Evolutionary conservation across 371 early-diverging fungal genomes (phyloP).

Genomic region (Mucor lusitanicus): DNA sequence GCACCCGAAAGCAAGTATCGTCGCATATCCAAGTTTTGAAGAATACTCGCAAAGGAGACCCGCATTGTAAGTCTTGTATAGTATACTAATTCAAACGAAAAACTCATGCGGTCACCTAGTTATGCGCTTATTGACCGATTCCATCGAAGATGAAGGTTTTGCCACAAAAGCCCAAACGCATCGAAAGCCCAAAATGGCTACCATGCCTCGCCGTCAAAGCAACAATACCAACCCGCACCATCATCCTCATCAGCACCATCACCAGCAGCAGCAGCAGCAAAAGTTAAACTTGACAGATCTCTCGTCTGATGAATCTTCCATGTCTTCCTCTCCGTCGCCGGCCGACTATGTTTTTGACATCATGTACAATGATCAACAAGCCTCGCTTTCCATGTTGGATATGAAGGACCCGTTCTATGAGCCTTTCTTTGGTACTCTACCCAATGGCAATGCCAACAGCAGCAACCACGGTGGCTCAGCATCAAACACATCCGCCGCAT

Average conservation of each 20-base stretch:
- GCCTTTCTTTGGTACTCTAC: conserved; percentile 16
- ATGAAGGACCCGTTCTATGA: conserved; percentile 30
- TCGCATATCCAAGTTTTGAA: conserved; percentile 80
- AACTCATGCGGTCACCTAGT: conserved; percentile 27
- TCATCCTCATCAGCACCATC: too few relatives aligned
- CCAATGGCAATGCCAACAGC: neutral
- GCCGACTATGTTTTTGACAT: conserved; percentile 52
- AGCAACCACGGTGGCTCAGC: neutral
- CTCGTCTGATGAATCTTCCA: conserved; percentile 52
- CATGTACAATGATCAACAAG: conserved; percentile 36
- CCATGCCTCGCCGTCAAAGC: neutral
- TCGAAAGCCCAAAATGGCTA: conserved; percentile 4
- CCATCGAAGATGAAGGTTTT: conserved; percentile 36
- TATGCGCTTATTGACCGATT: conserved; percentile 58
- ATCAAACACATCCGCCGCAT: neutral
- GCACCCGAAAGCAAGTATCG: conserved; percentile 77
- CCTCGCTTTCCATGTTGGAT: conserved; percentile 29
- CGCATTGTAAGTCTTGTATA: conserved; percentile 47
- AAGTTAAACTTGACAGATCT: conserved; percentile 3
- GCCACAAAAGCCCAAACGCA: conserved; percentile 8
- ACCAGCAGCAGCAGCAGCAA: neutral
- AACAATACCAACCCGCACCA: conserved; percentile 7
- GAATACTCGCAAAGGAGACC: conserved; percentile 68
- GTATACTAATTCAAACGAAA: neutral
- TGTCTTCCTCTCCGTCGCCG: conserved; percentile 47